A percentile compares a stretch with the other conserved stretches of the same genome.
phyloP scores from a whole-genome alignment of 1,284 basidiomycete genomes.

The Irpex sp. region DNA sequence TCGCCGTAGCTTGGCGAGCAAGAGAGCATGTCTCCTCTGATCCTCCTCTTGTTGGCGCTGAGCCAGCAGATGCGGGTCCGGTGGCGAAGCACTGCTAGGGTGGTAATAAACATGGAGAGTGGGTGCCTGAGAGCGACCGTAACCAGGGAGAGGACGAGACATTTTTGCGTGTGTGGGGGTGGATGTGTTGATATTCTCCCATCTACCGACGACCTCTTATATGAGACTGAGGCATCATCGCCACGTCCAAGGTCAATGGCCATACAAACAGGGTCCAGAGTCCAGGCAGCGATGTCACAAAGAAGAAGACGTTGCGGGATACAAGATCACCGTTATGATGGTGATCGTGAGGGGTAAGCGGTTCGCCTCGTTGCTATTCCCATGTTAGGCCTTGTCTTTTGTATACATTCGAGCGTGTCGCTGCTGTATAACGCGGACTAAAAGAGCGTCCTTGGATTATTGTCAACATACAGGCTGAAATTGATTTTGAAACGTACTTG shows the following conservation, averaged over 20 bases:
- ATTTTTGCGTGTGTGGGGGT: conserved; percentile 5
- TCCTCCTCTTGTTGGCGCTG: conserved; percentile 8
- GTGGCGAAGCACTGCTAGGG: conserved; percentile 6
- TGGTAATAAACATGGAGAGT: conserved; percentile 10
- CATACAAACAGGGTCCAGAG: background rate
- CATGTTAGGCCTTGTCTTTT: background rate
- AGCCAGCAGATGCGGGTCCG: conserved; percentile 7
- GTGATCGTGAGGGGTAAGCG: background rate
- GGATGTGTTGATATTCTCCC: background rate
- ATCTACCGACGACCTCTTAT: background rate
- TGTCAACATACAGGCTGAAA: background rate
- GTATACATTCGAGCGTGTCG: background rate
- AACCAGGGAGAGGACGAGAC: conserved; percentile 3
- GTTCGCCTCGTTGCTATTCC: background rate
- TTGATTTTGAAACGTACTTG: background rate
- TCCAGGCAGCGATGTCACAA: background rate
- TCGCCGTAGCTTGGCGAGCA: background rate
- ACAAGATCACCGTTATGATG: conserved; percentile 2
- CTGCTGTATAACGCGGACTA: background rate
- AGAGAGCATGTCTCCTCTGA: conserved; percentile 3
- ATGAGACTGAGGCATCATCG: background rate
- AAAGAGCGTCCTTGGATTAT: background rate
- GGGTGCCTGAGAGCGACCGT: conserved; percentile 1
- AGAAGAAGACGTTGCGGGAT: background rate
- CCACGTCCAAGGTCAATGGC: background rate